Evolutionary conservation across 1,284 basidiomycete genomes (phyloP), one percentile per base, ranked within the genome.

Genomic region (Cryptococcus amylolentus): DNA sequence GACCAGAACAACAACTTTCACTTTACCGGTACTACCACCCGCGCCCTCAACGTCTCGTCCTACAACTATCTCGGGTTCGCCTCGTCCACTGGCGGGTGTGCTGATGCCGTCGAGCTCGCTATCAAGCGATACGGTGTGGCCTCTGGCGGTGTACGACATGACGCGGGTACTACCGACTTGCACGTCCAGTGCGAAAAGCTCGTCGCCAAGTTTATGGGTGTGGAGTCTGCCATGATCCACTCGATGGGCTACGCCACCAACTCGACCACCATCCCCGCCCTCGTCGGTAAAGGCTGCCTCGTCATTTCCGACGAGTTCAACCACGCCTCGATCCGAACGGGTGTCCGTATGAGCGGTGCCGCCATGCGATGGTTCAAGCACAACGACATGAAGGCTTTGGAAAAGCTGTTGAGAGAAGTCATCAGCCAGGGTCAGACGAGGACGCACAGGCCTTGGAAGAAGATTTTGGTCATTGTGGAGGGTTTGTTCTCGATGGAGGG

Each of bases 11-110:
- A 84, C 69, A 88, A 87, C 7, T 89, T 92, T 69, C 77, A 86
- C 43, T 81, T 88, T 64, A 88, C 89, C 1, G 95, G 93, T 60
- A 84, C 81, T 0, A 84, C 84, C 42, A 94, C 91, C 1, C 89
- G 93, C 55, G 89, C 87, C 0, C 86, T 99, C 68, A 99, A 99
- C 77, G 88, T 98, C 66, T 95, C 92, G 9, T 97, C 93, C 5
- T 98, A 99, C 82, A 99, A 99, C 80, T 99, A 99, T 74, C 90
- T 99, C 67, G 95, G 96, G 5, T 99, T 98, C 71, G 95, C 95
- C 1, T 92, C 97, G 75, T 90, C 88, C 27, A 84, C 86, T 14
- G 95, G 96, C 28, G 89, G 89, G 10, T 97, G 93, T 70, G 89
- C 95, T 2, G 94, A 98, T 70, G 89, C 89, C 0, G 93, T 93